Percentiles rank a stretch among this genome's conserved stretches.
Evolutionary conservation across 345 rosid species (phyloP).

Genomic region (Pelargonium nanum): DNA sequence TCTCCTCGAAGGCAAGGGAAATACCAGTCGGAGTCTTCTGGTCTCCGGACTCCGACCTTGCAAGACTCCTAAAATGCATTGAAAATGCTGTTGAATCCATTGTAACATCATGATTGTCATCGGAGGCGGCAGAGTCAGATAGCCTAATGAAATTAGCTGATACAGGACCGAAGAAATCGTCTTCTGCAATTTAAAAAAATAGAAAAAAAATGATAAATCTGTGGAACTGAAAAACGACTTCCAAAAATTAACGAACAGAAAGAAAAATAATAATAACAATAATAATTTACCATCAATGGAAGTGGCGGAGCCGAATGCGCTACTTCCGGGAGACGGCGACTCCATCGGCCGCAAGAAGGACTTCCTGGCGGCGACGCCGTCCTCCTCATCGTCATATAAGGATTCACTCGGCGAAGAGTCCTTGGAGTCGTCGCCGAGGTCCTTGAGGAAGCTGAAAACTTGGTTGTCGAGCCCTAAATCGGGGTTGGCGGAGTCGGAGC

Average conservation of each 20-base stretch:
- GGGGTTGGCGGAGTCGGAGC: slow-evolving; percentile 8
- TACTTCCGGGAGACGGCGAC: slow-evolving; percentile 83
- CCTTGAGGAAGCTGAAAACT: slow-evolving; percentile 40
- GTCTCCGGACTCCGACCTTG: slow-evolving; percentile 51
- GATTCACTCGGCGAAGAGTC: slow-evolving; percentile 15
- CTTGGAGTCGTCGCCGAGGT: slow-evolving; percentile 37
- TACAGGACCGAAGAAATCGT: slow-evolving; percentile 81
- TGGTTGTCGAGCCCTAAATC: slow-evolving; percentile 23
- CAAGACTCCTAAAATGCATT: slow-evolving; percentile 79
- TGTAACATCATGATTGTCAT: slow-evolving; percentile 63
- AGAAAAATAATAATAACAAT: not conserved
- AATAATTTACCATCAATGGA: slow-evolving; percentile 52
- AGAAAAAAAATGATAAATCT: not conserved
- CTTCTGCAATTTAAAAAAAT: slow-evolving; percentile 31
- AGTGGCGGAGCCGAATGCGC: slow-evolving; percentile 57
- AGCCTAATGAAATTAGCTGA: slow-evolving; percentile 65
- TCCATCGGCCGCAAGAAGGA: slow-evolving; percentile 46
- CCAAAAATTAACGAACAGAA: not conserved
- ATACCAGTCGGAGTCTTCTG: slow-evolving; percentile 35
- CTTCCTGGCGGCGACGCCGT: slow-evolving; percentile 20
- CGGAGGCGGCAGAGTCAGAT: slow-evolving; percentile 57
- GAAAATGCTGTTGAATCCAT: slow-evolving; percentile 96
- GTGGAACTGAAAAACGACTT: not conserved
- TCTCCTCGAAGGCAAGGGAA: slow-evolving; percentile 34
- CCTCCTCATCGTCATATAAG: slow-evolving; percentile 24